These are phyloP conservation scores for Inonotus hispidus DNA, from an alignment of 1,284 basidiomycete genomes.

Conservation along the genomic window DNA sequence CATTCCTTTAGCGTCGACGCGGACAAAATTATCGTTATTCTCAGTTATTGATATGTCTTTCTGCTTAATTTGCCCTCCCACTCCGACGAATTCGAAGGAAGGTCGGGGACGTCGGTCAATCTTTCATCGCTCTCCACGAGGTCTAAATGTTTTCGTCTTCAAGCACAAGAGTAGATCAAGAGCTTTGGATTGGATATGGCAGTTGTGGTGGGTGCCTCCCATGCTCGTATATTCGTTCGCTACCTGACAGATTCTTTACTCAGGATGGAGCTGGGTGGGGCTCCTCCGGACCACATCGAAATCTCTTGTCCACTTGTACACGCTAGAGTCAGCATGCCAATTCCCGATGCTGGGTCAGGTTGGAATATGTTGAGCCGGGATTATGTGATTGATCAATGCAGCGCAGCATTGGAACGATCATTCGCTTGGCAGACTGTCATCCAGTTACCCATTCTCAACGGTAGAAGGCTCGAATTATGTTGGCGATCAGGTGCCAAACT, in stretches of 20 bases:
- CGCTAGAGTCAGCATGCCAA: conserved; percentile 57
- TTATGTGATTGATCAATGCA: conserved; percentile 39
- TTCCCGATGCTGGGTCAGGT: conserved; percentile 43
- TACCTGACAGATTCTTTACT: not conserved
- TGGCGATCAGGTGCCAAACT: conserved; percentile 69
- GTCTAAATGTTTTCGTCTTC: conserved; percentile 78
- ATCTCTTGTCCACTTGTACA: conserved; percentile 45
- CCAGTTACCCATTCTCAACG: conserved; percentile 45
- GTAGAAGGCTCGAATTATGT: conserved; percentile 63
- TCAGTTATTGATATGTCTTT: conserved; percentile 80
- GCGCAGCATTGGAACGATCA: conserved; percentile 44
- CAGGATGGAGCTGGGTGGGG: conserved; percentile 58
- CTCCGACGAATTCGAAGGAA: conserved; percentile 36
- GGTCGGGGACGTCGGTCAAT: conserved; percentile 37
- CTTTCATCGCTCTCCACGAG: conserved; percentile 46
- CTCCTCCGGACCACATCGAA: conserved; percentile 40
- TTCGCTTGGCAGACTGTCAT: conserved; percentile 60
- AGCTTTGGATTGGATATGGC: conserved; percentile 81
- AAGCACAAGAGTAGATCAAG: conserved; percentile 67
- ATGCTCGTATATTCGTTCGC: not conserved
- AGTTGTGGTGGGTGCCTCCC: conserved; percentile 50
- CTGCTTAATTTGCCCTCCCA: conserved; percentile 64
- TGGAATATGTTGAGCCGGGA: conserved; percentile 22
- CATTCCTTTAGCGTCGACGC: conserved; percentile 53
- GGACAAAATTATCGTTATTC: conserved; percentile 69